These are phyloP conservation scores for Handroanthus guayacan DNA, from an alignment of 257 asterid species.

Conservation along the genomic window DNA sequence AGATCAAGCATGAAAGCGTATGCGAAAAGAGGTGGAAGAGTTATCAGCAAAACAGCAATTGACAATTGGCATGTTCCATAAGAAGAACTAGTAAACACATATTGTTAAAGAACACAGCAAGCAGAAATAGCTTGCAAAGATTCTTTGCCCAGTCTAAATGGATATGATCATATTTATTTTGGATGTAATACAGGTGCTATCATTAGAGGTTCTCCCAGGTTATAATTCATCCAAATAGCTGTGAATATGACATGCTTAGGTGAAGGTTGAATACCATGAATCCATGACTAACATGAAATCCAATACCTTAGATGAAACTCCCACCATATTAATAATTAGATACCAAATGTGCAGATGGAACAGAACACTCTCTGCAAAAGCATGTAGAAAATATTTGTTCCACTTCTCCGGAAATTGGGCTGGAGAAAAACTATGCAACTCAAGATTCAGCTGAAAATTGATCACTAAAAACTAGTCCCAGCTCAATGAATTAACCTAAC, in stretches of 20 bases:
- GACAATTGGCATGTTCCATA: background rate
- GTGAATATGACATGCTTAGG: background rate
- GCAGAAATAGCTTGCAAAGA: background rate
- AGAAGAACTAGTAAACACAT: constrained; percentile 4
- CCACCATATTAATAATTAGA: background rate
- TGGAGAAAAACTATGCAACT: background rate
- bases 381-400: background rate
- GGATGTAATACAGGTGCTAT: background rate
- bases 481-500: background rate
- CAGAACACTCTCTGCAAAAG: background rate
- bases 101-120: constrained; percentile 3
- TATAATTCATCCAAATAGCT: background rate
- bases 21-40: background rate
- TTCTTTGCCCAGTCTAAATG: background rate
- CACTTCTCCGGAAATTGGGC: constrained; percentile 8
- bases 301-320: background rate
- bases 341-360: background rate
- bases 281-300: constrained; percentile 5
- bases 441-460: background rate
- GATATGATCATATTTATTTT: constrained; percentile 2
- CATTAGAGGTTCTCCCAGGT: background rate
- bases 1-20: constrained; percentile 2
- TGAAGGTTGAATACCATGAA: background rate
- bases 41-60: constrained; percentile 2
- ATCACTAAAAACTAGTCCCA: background rate